A percentile compares a stretch with the other conserved stretches of the same genome.
Conservation (phyloP, 1,284 basidiomycete genomes). For the Lignosus rhinocerotis region DNA sequence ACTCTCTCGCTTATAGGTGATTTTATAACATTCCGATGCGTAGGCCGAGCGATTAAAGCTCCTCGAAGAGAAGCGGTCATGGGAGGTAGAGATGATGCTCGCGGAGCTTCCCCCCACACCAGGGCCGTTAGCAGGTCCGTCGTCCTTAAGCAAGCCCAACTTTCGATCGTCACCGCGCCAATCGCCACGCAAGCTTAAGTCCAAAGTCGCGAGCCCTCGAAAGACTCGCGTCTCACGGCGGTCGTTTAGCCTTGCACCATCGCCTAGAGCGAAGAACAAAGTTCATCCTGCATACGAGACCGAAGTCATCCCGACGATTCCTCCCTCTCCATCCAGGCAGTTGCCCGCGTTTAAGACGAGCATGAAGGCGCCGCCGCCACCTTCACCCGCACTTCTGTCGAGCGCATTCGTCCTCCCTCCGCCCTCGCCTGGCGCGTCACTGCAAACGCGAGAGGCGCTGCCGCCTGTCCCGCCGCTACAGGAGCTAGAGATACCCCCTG, state of each 20-base stretch:
- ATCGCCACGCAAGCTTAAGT: conserved; percentile 42
- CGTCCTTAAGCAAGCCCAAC: neutral
- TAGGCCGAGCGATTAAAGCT: conserved; percentile 65
- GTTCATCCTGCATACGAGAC: conserved; percentile 64
- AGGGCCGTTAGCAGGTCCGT: conserved; percentile 8
- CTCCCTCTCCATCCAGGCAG: conserved; percentile 17
- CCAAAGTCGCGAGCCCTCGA: conserved; percentile 39
- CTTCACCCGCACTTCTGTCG: conserved; percentile 39
- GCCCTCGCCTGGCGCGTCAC: conserved; percentile 60
- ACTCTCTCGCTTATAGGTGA: neutral
- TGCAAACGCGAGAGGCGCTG: conserved; percentile 28
- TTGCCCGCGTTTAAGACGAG: conserved; percentile 32
- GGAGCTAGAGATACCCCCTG: conserved; percentile 20
- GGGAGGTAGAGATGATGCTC: conserved; percentile 64
- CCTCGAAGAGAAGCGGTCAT: conserved; percentile 65
- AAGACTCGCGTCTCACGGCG: conserved; percentile 48
- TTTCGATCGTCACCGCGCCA: conserved; percentile 20
- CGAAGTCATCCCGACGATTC: conserved; percentile 51
- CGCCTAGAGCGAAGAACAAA: conserved; percentile 30
- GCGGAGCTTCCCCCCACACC: conserved; percentile 56
- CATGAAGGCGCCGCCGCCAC: conserved; percentile 19
- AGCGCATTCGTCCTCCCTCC: conserved; percentile 72
- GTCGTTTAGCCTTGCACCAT: conserved; percentile 38
- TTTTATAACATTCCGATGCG: neutral
- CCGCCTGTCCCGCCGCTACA: conserved; percentile 25